These are phyloP conservation scores for Globisporangium barbulae DNA, from an alignment of 352 stramenopile genomes.

Conservation along the genomic window DNA sequence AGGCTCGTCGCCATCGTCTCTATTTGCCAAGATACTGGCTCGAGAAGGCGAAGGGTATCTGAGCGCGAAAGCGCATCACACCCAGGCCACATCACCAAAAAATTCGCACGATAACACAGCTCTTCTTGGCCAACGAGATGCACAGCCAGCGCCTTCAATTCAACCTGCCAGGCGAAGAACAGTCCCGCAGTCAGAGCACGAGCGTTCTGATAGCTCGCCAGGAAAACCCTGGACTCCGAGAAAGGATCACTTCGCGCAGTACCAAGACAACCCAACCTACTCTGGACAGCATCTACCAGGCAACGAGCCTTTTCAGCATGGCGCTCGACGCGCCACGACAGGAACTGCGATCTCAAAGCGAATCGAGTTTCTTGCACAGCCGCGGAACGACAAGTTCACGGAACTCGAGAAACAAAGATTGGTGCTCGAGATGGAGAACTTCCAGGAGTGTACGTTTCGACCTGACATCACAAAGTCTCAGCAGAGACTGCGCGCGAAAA, in stretches of 20 bases:
- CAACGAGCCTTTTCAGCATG: not conserved
- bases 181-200: conserved; percentile 1
- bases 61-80: not conserved
- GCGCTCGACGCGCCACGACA: not conserved
- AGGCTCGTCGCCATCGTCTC: not conserved
- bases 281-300: not conserved
- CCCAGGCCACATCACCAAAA: not conserved
- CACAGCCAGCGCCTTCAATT: not conserved
- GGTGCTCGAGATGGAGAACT: conserved; percentile 44
- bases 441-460: conserved; percentile 70
- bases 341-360: conserved; percentile 19
- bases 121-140: not conserved
- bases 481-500: not conserved
- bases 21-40: not conserved
- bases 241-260: not conserved
- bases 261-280: not conserved
- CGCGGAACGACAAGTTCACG: conserved; percentile 49
- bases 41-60: not conserved
- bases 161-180: not conserved
- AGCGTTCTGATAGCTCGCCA: not conserved
- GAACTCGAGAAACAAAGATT: conserved; percentile 66
- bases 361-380: conserved; percentile 46
- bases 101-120: not conserved
- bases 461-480: conserved; percentile 38
- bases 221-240: not conserved